phyloP scores from a whole-genome alignment of 2,329 filamentous ascomycete species.

The Scopulariopsis brevicaulis region DNA sequence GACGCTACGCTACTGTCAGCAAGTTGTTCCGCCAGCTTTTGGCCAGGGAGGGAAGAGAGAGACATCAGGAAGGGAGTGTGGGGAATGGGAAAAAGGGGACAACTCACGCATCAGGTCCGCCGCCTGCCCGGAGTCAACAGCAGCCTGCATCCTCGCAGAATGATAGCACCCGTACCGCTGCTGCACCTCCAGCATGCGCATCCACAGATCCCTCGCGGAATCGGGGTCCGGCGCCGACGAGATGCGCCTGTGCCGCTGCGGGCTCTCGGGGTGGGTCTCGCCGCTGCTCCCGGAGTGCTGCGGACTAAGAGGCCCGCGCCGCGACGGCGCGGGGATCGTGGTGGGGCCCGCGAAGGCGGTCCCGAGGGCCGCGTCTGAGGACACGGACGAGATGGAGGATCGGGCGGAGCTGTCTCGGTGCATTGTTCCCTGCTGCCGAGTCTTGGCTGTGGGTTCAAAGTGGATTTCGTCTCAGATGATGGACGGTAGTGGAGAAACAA shows the following conservation, averaged over 20 bases:
- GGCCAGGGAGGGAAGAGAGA: not conserved
- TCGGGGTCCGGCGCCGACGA: constrained; percentile 1
- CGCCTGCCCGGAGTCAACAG: constrained; percentile 26
- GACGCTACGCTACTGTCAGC: not conserved
- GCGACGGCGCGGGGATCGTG: not conserved
- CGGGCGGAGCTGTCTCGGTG: not conserved
- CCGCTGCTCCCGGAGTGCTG: not conserved
- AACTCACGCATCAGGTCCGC: constrained; percentile 33
- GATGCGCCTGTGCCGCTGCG: not conserved
- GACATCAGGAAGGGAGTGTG: not conserved
- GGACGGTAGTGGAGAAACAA: not conserved
- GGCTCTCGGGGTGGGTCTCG: not conserved
- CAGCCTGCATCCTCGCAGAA: constrained; percentile 34
- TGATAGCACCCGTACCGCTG: constrained; percentile 34
- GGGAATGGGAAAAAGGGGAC: no score
- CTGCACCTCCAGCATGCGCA: constrained; percentile 36
- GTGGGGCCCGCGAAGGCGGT: not conserved
- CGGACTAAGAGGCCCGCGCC: not conserved
- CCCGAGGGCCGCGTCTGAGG: not conserved
- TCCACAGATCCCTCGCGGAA: constrained; percentile 24
- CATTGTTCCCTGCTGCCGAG: not conserved
- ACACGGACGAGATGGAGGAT: not conserved
- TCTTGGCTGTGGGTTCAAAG: not conserved
- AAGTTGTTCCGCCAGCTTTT: not conserved
- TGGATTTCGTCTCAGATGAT: not conserved